Evolutionary conservation across 352 stramenopile species (phyloP), one percentile per base, ranked within the genome.

Genomic region (Saprolegnia parasitica): DNA sequence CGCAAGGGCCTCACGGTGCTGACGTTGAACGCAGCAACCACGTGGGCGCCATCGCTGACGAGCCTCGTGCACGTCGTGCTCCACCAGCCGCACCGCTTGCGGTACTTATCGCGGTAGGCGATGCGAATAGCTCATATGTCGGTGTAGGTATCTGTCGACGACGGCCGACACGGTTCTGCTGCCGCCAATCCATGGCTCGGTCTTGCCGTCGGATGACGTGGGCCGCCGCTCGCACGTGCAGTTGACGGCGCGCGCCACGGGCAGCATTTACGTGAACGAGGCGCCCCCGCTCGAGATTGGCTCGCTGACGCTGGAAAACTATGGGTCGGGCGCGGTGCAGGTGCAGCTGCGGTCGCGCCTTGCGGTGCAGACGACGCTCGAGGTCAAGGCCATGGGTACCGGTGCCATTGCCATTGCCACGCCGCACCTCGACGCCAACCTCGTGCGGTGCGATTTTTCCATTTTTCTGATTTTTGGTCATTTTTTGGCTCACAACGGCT

Each of bases 121-220:
- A 24, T 67, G 8, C 40, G 56, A 8, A 13, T 26, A n/a, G 37
- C 6, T 21, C 4, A 32, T 29, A 20, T 37, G 23, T 6, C 1
- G 24, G 15, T 56, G 23, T 67, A 67, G 58, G 9, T 67, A 67
- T 21, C 21, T 67, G 40, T 24, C 37, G 16, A 42, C 58, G 45
- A 67, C 23, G 1, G 39, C 58, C 15, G 58, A 67, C 15, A 67
- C 58, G n/a, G 58, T 56, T 4, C 6, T 67, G 2, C 10, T 49
- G 11, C 42, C 42, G 18, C 18, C 42, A 8, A 49, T n/a, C 13
- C 21, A 67, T 21, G 35, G 54, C 4, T 55, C 58, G 42, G 42
- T 49, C 13, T 8, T 49, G 13, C 42, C 42, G 11, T 15, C 11
- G 42, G 42, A 49, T 10, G 42, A 2, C 42, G 42, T n/a, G 11